Base-by-base conservation (phyloP, 805 yeast species). In the Jamesozyma jinghongensis region DNA sequence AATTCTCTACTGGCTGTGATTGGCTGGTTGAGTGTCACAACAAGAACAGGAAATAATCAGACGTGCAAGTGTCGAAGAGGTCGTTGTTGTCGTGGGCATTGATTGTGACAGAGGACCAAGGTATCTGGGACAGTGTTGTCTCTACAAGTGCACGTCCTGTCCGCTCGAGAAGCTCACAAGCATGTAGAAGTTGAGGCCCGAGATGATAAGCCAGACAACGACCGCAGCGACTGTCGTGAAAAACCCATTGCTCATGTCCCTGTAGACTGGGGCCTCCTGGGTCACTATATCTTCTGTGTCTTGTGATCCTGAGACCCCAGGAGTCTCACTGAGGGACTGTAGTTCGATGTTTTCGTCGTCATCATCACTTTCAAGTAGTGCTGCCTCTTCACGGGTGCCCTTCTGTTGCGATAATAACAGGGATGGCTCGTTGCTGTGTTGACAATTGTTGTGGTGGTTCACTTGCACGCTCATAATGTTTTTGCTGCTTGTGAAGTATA, bases 401-500 rank as follows among this genome's bases (percentile, higher is more conserved):
- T 20, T 14, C 3, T 18, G 16, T 12, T 3, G 10, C 5, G 4
- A 13, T 33, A 8, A 7, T 19, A 12, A 13, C 16, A 7, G 7
- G 5, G 6, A 8, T 12, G 13, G 7, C 3, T 20, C 32, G 41
- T 51, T 30, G 41, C 31, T 4, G 13, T 46, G 43, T 35, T 31
- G 42, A 25, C 46, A 41, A 16, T 37, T 37, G 19, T 43, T 41
- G 32, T 43, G 40, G 11, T 38, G 32, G 34, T 48, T 51, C 12
- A 59, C 19, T 27, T 68, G 70, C 7, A 78, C 84, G 32, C 74
- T 66, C 92, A 83, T 83, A 43, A 81, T 79, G 32, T 68, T 60
- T 51, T 77, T 77, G 37, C 72, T 75, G 50, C 85, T 74, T 0
- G 95, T 87, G 59, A 87, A 83, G 56, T 76, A 81, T 41, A 87